A percentile compares a stretch with the other conserved stretches of the same genome.
Conservation (phyloP, 225 moss, liverwort and hornwort species). For the Ulota crispa region DNA sequence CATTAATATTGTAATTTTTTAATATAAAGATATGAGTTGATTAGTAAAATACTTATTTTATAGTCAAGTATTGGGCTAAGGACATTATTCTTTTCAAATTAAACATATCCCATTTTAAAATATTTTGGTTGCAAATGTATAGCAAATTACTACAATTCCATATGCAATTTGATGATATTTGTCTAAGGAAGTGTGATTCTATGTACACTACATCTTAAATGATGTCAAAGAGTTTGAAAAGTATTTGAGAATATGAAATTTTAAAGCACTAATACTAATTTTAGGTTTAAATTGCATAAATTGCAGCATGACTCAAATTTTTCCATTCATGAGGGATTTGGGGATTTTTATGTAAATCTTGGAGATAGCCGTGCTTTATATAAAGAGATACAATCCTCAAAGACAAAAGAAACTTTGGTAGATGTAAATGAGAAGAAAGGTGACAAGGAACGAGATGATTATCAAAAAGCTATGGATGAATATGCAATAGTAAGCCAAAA, state of each 20-base stretch:
- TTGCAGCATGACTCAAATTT: conserved; percentile 77
- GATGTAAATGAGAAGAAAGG: conserved; percentile 1
- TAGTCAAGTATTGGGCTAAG: no score
- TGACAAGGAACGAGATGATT: conserved; percentile 40
- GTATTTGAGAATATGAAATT: not conserved
- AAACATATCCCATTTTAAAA: not conserved
- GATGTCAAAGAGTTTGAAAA: not conserved
- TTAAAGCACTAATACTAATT: not conserved
- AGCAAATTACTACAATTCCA: not conserved
- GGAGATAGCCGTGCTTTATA: conserved; percentile 56
- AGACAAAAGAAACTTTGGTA: not conserved
- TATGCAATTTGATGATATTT: not conserved
- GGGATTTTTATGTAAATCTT: conserved; percentile 71
- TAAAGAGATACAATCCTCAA: conserved; percentile 18
- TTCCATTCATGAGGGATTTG: conserved; percentile 74
- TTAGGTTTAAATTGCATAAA: not conserved
- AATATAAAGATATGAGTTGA: not conserved
- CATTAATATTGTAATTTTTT: not conserved
- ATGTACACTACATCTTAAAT: not conserved
- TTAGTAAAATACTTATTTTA: no score
- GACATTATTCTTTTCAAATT: not conserved
- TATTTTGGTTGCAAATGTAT: not conserved
- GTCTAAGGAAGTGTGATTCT: not conserved
- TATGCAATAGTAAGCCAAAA: conserved; percentile 41
- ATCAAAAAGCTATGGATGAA: conserved; percentile 60